These are phyloP conservation scores for Closterium sp. DNA, from an alignment of 139 green algal genomes.

Conservation along the genomic window DNA sequence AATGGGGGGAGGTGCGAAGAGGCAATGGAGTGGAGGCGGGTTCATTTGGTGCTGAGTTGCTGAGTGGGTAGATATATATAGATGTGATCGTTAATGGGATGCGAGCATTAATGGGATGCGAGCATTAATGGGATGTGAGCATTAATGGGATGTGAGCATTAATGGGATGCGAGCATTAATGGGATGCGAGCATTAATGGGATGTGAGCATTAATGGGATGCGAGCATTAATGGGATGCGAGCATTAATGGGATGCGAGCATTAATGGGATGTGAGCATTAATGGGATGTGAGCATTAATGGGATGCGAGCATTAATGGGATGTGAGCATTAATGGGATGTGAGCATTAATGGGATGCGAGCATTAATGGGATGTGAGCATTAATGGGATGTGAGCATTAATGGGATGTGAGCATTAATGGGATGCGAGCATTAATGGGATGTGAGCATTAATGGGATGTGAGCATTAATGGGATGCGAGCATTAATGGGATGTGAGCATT, in stretches of 20 bases:
- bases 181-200: background rate
- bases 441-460: too few relatives aligned
- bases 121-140: background rate
- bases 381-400: too few relatives aligned
- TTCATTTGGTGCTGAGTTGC: too few relatives aligned
- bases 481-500: background rate
- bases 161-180: too few relatives aligned
- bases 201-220: too few relatives aligned
- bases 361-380: background rate
- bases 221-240: background rate
- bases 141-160: background rate
- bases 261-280: background rate
- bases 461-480: background rate
- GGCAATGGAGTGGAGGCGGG: background rate
- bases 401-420: too few relatives aligned
- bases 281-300: too few relatives aligned
- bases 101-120: background rate
- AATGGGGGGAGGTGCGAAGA: background rate
- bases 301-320: background rate
- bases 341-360: background rate
- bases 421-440: background rate
- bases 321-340: too few relatives aligned
- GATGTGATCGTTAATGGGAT: too few relatives aligned
- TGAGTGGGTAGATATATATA: too few relatives aligned
- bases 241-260: background rate